Evolutionary conservation across 2,329 filamentous ascomycete genomes (phyloP), one percentile per base, ranked within the genome.

Genomic region (Aspergillus pseudotamarii): DNA sequence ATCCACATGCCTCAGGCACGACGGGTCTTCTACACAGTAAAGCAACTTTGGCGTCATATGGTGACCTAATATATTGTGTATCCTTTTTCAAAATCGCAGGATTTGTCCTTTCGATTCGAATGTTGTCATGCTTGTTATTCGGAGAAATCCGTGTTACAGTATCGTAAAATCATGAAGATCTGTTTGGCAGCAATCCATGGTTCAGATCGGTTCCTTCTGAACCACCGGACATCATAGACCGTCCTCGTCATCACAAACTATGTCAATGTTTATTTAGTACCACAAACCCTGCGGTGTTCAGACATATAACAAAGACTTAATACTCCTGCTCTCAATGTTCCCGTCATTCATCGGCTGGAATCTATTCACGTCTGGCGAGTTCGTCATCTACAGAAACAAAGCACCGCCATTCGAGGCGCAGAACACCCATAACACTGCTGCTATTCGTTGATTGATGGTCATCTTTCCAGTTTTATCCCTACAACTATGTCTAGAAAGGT

Each of bases 401-500:
- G 46, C 46, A 30, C 46, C 26, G 6, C 46, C 16, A n/a, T 28
- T 50, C 16, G 46, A 12, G n/a, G 1, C 30, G 32, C 9, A 51
- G 48, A 28, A 51, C 30, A 55, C 26, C 9, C 4, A n/a, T 23
- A 21, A 45, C 26, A 21, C 23, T 26, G 2, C 10, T 14, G 12
- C 9, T n/a, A 21, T 45, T 21, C n/a, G 2, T 46, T 38, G 50
- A 45, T 60, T 26, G 45, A 66, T 64, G 61, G 46, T 46, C 54
- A 38, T 23, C 26, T 54, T 14, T n/a, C 50, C 12, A 1, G 6
- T 51, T 30, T 11, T 58, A 26, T 41, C 21, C 21, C 48, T 38
- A 38, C 45, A 43, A 63, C 26, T 30, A 78, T 79, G 76, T 57
- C 73, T 32, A 63, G 51, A 51, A 77, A 69, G 61, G 67, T 70